Evolutionary conservation across 2,329 filamentous ascomycete species (phyloP).

Genomic region (Curvularia verruculosa): DNA sequence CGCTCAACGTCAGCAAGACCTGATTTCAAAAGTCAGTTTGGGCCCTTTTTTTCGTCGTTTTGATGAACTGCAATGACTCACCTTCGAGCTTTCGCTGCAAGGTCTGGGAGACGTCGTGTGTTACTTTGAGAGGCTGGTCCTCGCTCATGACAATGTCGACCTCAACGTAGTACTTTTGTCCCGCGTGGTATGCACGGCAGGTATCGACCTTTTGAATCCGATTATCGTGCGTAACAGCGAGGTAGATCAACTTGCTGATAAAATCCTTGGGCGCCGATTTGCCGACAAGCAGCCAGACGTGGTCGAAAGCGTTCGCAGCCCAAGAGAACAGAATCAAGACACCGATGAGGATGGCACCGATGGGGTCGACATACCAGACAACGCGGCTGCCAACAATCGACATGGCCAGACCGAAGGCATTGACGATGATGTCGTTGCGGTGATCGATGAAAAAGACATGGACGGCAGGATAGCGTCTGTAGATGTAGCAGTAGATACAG

Average conservation of each 20-base stretch:
- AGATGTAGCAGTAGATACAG: conserved; percentile 62
- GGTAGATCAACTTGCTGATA: conserved; percentile 63
- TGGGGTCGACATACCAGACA: conserved; percentile 66
- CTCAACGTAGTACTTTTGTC: conserved; percentile 67
- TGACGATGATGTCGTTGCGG: conserved; percentile 63
- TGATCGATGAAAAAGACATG: conserved; percentile 65
- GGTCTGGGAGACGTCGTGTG: conserved; percentile 65
- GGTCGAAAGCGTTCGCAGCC: conserved; percentile 65
- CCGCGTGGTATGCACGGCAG: conserved; percentile 66
- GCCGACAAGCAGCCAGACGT: conserved; percentile 66
- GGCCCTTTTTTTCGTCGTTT: not conserved
- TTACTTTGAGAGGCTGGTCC: conserved; percentile 60
- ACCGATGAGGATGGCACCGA: conserved; percentile 66
- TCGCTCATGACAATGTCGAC: conserved; percentile 67
- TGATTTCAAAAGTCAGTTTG: conserved; percentile 15
- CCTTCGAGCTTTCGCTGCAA: conserved; percentile 67
- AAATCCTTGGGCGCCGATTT: conserved; percentile 65
- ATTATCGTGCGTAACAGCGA: conserved; percentile 61
- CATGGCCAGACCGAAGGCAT: conserved; percentile 62
- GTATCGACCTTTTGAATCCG: conserved; percentile 65
- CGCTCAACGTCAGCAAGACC: conserved; percentile 49
- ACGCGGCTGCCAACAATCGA: conserved; percentile 59
- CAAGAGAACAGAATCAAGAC: conserved; percentile 67
- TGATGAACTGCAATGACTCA: conserved; percentile 14
- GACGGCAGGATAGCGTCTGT: conserved; percentile 61